phyloP scores from a whole-genome alignment of 2,329 filamentous ascomycete genomes.

The Pseudopyricularia javanii region DNA sequence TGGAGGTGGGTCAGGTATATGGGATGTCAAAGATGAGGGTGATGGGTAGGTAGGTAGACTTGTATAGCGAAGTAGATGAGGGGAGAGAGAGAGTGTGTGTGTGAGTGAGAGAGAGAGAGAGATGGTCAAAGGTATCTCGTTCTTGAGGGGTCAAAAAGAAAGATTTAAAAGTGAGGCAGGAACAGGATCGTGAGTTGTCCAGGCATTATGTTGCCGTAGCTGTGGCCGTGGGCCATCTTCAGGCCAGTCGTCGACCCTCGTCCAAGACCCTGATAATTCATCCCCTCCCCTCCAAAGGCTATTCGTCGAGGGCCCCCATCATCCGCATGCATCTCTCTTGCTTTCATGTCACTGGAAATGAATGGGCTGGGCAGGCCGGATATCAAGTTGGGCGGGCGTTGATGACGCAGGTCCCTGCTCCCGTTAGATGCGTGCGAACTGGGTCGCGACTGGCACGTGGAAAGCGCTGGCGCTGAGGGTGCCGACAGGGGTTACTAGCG shows the following conservation, averaged over 20 bases:
- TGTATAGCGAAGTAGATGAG: not conserved
- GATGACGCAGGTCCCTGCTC: not conserved
- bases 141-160: not conserved
- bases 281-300: not conserved
- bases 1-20: not conserved
- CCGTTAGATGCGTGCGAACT: not conserved
- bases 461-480: not conserved
- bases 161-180: not conserved
- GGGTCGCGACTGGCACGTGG: not conserved
- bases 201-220: not conserved
- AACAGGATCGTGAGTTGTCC: constrained; percentile 2
- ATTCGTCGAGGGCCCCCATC: not conserved
- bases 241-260: no score
- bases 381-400: not conserved
- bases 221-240: not conserved
- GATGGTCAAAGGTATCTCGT: not conserved
- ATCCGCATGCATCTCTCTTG: not conserved
- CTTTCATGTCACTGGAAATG: not conserved
- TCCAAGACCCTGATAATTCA: not conserved
- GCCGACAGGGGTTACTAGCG: not conserved
- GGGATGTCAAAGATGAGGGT: not conserved
- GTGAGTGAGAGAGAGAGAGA: not conserved
- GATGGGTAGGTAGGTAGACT: not conserved
- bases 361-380: not conserved
- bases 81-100: not conserved